These are phyloP conservation scores for Coniosporium apollinis DNA, from an alignment of 495 filamentous ascomycete species.

Conservation along the genomic window DNA sequence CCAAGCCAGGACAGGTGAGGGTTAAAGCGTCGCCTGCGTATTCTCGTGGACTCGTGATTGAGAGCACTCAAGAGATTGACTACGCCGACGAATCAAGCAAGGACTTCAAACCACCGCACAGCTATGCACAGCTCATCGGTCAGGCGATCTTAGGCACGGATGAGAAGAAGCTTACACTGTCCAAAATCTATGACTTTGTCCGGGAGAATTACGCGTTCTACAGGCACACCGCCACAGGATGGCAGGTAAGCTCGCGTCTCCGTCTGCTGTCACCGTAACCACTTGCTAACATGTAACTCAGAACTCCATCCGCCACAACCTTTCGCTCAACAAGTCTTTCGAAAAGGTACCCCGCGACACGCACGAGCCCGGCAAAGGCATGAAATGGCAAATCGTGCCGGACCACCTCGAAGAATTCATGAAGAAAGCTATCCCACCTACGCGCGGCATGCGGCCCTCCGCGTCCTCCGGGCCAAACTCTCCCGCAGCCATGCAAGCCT, in stretches of 20 bases:
- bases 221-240: constrained; percentile 61
- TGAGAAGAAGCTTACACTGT: constrained; percentile 74
- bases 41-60: constrained; percentile 53
- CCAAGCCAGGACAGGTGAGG: no score
- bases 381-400: constrained; percentile 89
- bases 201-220: constrained; percentile 81
- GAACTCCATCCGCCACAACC: constrained; percentile 93
- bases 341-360: constrained; percentile 79
- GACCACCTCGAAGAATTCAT: constrained; percentile 63
- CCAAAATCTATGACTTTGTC: constrained; percentile 85
- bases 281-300: constrained; percentile 18
- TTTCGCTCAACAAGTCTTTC: constrained; percentile 86
- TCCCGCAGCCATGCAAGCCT: not conserved
- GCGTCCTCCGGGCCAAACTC: constrained; percentile 2
- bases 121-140: constrained; percentile 93
- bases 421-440: constrained; percentile 30
- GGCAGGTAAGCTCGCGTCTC: constrained; percentile 66
- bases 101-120: constrained; percentile 86
- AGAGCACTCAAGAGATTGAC: constrained; percentile 65
- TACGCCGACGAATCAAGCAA: constrained; percentile 65
- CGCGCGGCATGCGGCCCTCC: constrained; percentile 9
- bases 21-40: no score
- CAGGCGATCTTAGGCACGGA: constrained; percentile 76
- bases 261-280: constrained; percentile 10
- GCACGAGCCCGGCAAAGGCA: constrained; percentile 93